Evolutionary conservation across 2,329 filamentous ascomycete species (phyloP).

Genomic region (Verticillium alfalfae): DNA sequence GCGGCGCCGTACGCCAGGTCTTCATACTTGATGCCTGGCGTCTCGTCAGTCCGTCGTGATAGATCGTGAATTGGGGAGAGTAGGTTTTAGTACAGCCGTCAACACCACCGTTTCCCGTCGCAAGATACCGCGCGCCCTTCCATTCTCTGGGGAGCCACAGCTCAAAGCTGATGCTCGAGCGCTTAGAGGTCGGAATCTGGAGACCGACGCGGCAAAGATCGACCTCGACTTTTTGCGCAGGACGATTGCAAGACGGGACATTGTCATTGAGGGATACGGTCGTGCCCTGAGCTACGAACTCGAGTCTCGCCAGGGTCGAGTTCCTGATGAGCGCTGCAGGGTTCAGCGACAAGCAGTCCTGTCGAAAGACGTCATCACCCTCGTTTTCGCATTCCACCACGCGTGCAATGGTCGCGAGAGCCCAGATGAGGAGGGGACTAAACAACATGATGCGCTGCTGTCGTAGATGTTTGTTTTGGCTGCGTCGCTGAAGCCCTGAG

Average conservation of each 20-base stretch:
- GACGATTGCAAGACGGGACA: neutral
- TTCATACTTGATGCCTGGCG: conserved; percentile 33
- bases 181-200: neutral
- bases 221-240: neutral
- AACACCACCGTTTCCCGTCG: conserved; percentile 42
- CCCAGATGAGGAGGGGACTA: neutral
- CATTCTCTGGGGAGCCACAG: conserved; percentile 40
- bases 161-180: conserved; percentile 32
- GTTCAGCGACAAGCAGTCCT: conserved; percentile 2
- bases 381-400: neutral
- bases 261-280: neutral
- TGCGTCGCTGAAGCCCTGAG: too few species aligned
- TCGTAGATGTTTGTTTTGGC: neutral
- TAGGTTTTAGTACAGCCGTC: conserved; percentile 29
- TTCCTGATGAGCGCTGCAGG: neutral
- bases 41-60: neutral
- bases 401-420: neutral
- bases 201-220: neutral
- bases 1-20: conserved; percentile 37
- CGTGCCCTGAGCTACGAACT: neutral
- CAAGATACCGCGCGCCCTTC: conserved; percentile 35
- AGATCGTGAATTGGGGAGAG: neutral
- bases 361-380: neutral
- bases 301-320: neutral
- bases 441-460: neutral